Conservation (phyloP, 2,329 filamentous ascomycete genomes). For the Penicillium sp. region DNA sequence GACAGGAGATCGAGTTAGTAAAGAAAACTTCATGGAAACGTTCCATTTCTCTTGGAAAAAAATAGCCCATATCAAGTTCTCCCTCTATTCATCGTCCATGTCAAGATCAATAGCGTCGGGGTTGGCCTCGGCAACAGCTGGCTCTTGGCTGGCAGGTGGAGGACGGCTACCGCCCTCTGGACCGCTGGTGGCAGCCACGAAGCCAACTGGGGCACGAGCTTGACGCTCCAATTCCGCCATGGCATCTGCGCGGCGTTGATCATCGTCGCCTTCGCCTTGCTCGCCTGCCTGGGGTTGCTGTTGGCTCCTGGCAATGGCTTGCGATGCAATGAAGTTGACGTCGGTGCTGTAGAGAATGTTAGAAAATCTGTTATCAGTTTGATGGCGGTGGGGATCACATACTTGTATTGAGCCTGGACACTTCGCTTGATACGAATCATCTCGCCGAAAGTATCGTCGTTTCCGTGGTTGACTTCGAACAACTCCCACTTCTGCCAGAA, state of each 20-base stretch:
- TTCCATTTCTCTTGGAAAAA: not conserved
- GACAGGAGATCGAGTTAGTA: constrained; percentile 7
- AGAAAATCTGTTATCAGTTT: constrained; percentile 26
- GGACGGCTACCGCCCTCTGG: constrained; percentile 61
- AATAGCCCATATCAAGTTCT: not conserved
- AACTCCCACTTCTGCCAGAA: constrained; percentile 98
- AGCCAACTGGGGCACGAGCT: constrained; percentile 82
- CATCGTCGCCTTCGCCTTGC: constrained; percentile 41
- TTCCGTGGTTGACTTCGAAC: constrained; percentile 96
- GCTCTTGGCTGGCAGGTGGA: constrained; percentile 33
- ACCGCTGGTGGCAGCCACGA: constrained; percentile 80
- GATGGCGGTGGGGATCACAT: constrained; percentile 32
- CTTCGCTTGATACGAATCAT: constrained; percentile 97
- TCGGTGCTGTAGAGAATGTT: constrained; percentile 63
- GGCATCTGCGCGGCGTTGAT: constrained; percentile 63
- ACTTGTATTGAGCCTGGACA: constrained; percentile 96
- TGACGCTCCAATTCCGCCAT: constrained; percentile 89
- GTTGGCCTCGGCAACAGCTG: constrained; percentile 57
- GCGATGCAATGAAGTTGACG: constrained; percentile 96
- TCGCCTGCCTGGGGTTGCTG: constrained; percentile 46
- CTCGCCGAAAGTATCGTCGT: constrained; percentile 99
- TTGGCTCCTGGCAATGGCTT: constrained; percentile 81
- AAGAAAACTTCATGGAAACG: not conserved
- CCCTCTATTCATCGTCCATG: constrained; percentile 37
- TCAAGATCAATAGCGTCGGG: constrained; percentile 83